Evolutionary conservation across 371 early-diverging fungal species (phyloP).

Genomic region (Mucor saturninus): DNA sequence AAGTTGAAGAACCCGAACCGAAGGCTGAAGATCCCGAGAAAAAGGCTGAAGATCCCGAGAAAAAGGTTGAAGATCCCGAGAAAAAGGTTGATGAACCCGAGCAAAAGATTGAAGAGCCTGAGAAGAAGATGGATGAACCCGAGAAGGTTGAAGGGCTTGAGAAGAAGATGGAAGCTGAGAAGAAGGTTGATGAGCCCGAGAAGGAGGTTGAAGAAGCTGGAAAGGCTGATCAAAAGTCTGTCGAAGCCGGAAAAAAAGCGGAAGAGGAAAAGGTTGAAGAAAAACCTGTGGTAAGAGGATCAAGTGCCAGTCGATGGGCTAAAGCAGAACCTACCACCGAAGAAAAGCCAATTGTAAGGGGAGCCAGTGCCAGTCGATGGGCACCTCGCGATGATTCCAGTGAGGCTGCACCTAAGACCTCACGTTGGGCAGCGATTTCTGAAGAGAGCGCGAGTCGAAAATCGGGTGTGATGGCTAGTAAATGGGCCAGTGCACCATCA

Average conservation of each 20-base stretch:
- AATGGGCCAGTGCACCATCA: slow-evolving; percentile 10
- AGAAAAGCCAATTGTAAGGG: not conserved
- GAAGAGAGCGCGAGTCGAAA: not conserved
- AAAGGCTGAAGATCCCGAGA: not conserved
- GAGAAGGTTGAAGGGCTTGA: too few species aligned
- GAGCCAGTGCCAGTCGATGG: too few species aligned
- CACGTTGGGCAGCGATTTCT: not conserved
- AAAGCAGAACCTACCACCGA: not conserved
- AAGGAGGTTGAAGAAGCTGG: not conserved
- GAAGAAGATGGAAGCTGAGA: too few species aligned
- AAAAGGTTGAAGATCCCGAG: not conserved
- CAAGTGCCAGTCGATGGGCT: slow-evolving; percentile 14
- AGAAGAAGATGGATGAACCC: too few species aligned
- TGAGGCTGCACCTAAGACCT: not conserved
- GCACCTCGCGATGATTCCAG: not conserved
- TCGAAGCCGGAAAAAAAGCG: too few species aligned
- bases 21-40: too few species aligned
- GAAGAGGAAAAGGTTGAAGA: not conserved
- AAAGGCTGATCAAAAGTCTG: not conserved
- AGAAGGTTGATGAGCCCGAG: not conserved
- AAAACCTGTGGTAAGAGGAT: not conserved
- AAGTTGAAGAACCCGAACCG: too few species aligned
- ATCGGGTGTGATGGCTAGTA: slow-evolving; percentile 1
- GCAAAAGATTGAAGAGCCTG: too few species aligned
- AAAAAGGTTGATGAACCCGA: not conserved